Evolutionary conservation across 2,329 filamentous ascomycete species (phyloP).

Genomic region (Phialophora chinensis): DNA sequence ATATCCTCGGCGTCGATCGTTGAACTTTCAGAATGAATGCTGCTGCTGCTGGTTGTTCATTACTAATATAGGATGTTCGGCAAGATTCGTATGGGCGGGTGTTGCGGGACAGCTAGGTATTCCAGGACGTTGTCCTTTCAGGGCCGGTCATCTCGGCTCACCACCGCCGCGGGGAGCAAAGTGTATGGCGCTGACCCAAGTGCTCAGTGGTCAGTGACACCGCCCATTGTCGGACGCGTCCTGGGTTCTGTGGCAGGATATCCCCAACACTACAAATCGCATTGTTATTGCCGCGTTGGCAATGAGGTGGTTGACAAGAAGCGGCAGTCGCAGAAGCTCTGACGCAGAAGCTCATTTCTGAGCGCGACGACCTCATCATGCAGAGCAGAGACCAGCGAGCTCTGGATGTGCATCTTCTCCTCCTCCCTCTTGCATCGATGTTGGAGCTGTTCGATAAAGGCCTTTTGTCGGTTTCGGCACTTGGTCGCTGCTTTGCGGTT

Average conservation of each 20-base stretch:
- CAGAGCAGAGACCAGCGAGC: slow-evolving; percentile 30
- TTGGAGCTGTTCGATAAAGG: slow-evolving; percentile 32
- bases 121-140: neutral
- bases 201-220: neutral
- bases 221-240: neutral
- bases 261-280: neutral
- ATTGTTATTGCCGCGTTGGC: neutral
- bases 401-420: slow-evolving; percentile 31
- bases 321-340: slow-evolving; percentile 30
- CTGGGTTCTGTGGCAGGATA: neutral
- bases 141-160: neutral
- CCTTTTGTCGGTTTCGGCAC: slow-evolving; percentile 33
- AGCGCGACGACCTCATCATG: slow-evolving; percentile 31
- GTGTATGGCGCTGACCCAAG: neutral
- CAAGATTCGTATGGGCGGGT: neutral
- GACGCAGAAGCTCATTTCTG: slow-evolving; percentile 31
- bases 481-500: slow-evolving; percentile 35
- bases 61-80: neutral
- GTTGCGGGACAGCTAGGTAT: neutral
- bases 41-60: neutral
- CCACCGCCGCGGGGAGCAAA: too few relatives aligned
- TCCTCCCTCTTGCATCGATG: slow-evolving; percentile 29
- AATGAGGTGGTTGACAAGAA: neutral
- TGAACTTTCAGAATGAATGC: neutral
- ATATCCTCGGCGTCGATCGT: neutral